phyloP scores from a whole-genome alignment of 805 yeast genomes.

The Candida ipomoeae region DNA sequence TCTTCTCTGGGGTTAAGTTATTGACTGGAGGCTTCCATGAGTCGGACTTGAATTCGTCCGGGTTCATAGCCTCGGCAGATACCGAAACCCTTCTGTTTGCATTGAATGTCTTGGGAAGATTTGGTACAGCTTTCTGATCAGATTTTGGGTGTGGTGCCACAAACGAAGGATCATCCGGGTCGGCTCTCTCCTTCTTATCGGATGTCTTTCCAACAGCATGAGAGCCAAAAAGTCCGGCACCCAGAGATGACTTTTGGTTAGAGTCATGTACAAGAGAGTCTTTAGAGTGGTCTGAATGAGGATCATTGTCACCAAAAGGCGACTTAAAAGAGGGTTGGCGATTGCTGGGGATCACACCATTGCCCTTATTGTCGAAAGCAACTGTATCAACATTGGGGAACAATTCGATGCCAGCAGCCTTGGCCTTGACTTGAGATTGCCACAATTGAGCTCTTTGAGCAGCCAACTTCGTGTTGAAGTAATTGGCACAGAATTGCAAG shows the following conservation, averaged over 20 bases:
- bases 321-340: slow-evolving; percentile 52
- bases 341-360: slow-evolving; percentile 21
- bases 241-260: neutral
- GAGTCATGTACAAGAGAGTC: slow-evolving; percentile 19
- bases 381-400: slow-evolving; percentile 37
- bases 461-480: slow-evolving; percentile 60
- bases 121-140: slow-evolving; percentile 20
- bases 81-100: slow-evolving; percentile 87
- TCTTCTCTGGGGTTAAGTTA: slow-evolving; percentile 59
- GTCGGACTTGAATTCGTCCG: slow-evolving; percentile 60
- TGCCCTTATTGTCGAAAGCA: slow-evolving; percentile 28
- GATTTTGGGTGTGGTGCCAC: slow-evolving; percentile 11
- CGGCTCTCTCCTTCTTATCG: slow-evolving; percentile 21
- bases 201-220: slow-evolving; percentile 11
- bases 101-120: slow-evolving; percentile 59
- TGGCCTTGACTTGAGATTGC: slow-evolving; percentile 47
- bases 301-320: slow-evolving; percentile 63
- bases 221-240: slow-evolving; percentile 20
- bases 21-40: slow-evolving; percentile 72
- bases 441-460: slow-evolving; percentile 53
- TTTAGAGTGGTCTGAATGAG: slow-evolving; percentile 47
- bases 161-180: slow-evolving; percentile 26
- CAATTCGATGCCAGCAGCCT: slow-evolving; percentile 47
- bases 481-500: slow-evolving; percentile 71
- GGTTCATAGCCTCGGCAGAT: slow-evolving; percentile 82